A percentile compares a stretch with the other conserved stretches of the same genome.
These are phyloP conservation scores for Erysimum cheiri DNA, from an alignment of 441 rosid species.

Conservation along the genomic window DNA sequence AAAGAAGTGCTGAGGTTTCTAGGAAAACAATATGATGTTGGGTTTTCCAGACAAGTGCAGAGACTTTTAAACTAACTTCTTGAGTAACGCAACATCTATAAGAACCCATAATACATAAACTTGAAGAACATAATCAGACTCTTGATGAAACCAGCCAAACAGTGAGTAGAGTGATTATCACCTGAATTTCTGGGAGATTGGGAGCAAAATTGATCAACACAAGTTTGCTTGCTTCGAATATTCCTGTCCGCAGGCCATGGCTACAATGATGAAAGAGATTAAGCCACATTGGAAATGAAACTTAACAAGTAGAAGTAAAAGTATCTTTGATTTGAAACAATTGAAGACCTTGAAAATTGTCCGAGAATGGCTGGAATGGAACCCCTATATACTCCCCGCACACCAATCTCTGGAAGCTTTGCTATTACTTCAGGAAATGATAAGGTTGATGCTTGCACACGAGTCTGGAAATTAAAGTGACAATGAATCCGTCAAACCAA, in stretches of 20 bases:
- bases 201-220: constrained; percentile 90
- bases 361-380: constrained; percentile 96
- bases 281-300: constrained; percentile 31
- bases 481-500: constrained; percentile 29
- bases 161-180: constrained; percentile 40
- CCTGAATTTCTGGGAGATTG: constrained; percentile 88
- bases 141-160: constrained; percentile 3
- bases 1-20: neutral
- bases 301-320: constrained; percentile 18
- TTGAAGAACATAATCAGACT: neutral
- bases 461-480: constrained; percentile 61
- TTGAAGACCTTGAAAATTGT: constrained; percentile 84
- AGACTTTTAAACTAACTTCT: constrained; percentile 3
- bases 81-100: constrained; percentile 3
- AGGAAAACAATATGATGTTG: constrained; percentile 7
- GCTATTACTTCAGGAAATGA: constrained; percentile 82
- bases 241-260: constrained; percentile 97
- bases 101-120: constrained; percentile 4
- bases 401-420: constrained; percentile 96
- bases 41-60: constrained; percentile 16
- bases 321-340: constrained; percentile 17
- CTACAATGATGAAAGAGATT: constrained; percentile 51
- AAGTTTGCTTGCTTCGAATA: constrained; percentile 89
- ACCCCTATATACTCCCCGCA: constrained; percentile 82
- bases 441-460: constrained; percentile 92